Evolutionary conservation across 306 rosid species (phyloP), one percentile per base, ranked within the genome.

Genomic region (Nissolia schottii): DNA sequence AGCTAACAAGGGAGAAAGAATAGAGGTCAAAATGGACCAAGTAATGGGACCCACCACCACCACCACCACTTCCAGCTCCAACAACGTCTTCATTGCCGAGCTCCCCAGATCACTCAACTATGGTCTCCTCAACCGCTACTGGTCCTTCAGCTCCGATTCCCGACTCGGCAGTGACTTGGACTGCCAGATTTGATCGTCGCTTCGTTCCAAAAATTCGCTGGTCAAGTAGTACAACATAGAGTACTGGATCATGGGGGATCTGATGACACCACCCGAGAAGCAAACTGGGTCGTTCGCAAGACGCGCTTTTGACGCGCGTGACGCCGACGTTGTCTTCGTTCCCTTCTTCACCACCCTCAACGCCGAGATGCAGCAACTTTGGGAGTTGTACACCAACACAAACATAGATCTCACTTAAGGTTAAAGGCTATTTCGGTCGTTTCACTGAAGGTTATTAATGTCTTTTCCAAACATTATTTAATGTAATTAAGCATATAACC

Each of bases 181-280:
- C 45, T 48, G 43, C 23, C 71, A 75, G 25, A 67, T 77, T 53
- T 81, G 78, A 24, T 27, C 79, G 2, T 14, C 64, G 22, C 51
- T 45, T 15, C 51, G 9, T 9, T 14, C 51, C 58, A 74, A 63
- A 66, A 93, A 87, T 15, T 97, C 98, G 9, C 71, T 93, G 81
- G 89, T 93, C 65, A 91, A 89, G 75, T 97, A 93, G 78, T 93
- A 93, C 77, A 91, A 92, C 48, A 96, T 96, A 0, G 97, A 94
- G 90, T 94, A 89, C 72, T 94, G 99, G 99, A 81, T 94, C 77
- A 67, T 82, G 57, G 96, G 93, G 63, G 97, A 91, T 82, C 82
- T 94, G 59, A 76, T 88, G 80, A 91, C 99, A 5, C 93, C 96
- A 3, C 73, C 27, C 37, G 41, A 75, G 10, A 74, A 51, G 45